Conservation (phyloP, 768 basidiomycete genomes). For the Tylopilus subfusipes region DNA sequence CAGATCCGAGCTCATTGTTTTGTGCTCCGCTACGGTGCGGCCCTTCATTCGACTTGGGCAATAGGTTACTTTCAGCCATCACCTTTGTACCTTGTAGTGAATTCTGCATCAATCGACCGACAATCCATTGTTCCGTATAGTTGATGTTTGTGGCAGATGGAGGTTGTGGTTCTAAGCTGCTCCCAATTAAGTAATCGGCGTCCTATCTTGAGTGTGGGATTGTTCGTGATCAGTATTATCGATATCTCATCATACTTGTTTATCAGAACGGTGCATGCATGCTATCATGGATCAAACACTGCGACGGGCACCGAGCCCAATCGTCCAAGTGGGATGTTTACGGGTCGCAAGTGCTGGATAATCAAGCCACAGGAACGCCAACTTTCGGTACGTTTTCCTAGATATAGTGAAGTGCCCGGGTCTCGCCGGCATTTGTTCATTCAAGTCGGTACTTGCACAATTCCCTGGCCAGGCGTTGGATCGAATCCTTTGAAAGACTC, state of each 20-base stretch:
- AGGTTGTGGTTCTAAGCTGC: no score
- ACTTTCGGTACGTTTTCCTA: not conserved
- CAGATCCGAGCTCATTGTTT: no score
- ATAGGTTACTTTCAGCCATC: not conserved
- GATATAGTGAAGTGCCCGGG: not conserved
- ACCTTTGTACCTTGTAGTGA: not conserved
- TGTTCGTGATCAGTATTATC: not conserved
- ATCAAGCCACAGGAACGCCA: not conserved
- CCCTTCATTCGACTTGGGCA: not conserved
- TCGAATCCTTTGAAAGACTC: not conserved
- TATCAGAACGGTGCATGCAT: not conserved
- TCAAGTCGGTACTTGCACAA: not conserved
- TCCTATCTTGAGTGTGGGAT: not conserved
- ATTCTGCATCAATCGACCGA: not conserved
- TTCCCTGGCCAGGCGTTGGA: not conserved
- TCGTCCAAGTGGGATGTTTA: not conserved
- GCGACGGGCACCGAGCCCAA: not conserved
- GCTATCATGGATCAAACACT: not conserved
- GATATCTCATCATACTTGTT: no score
- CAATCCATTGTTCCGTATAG: no score
- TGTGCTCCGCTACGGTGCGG: not conserved
- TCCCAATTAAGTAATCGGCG: no score
- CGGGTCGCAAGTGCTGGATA: not conserved
- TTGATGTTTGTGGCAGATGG: no score
- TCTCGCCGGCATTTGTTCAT: not conserved